Evolutionary conservation across 306 rosid species (phyloP), one percentile per base, ranked within the genome.

Genomic region (Vigna trinervia): DNA sequence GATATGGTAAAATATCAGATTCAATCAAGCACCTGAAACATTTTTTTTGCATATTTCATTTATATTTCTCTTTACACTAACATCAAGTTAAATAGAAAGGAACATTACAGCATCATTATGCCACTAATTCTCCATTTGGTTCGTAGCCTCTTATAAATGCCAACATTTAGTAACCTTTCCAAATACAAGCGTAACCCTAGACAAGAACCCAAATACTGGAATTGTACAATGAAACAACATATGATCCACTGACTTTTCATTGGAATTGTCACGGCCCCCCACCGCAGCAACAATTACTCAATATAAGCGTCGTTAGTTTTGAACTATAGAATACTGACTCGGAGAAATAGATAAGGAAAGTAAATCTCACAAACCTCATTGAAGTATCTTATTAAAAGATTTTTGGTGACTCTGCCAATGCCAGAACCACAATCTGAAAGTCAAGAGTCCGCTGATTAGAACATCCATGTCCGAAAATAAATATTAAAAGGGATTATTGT

Each of bases 381-480:
- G 86, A 95, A 95, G 76, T 90, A 79, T 80, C 92, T 87, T 23
- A 95, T 88, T 34, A 95, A 87, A 69, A 95, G 96, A 84, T 89
- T 95, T 82, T 89, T 92, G 39, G 98, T 86, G 53, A 95, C 84
- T 85, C 98, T 87, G 13, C 98, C 98, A 81, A 95, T 90, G 79
- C 98, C 98, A 83, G 97, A 90, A 89, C 98, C 98, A 86, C 98
- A 92, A 84, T 95, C 98, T 93, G 88, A 60, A 82, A 82, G 51
- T 43, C 62, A 60, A 71, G n/a, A 58, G 73, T 71, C 34, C 13
- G 30, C 54, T 26, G 14, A 36, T 79, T 78, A 81, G 66, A 73
- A 39, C 63, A 11, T 66, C 38, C 52, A 75, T 26, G 19, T 17
- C 56, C 20, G 69, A 75, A 67, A 76, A 46, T 15, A 10, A 69